Base-by-base conservation (phyloP, 768 basidiomycete species). In the Holtermannia corniformis region DNA sequence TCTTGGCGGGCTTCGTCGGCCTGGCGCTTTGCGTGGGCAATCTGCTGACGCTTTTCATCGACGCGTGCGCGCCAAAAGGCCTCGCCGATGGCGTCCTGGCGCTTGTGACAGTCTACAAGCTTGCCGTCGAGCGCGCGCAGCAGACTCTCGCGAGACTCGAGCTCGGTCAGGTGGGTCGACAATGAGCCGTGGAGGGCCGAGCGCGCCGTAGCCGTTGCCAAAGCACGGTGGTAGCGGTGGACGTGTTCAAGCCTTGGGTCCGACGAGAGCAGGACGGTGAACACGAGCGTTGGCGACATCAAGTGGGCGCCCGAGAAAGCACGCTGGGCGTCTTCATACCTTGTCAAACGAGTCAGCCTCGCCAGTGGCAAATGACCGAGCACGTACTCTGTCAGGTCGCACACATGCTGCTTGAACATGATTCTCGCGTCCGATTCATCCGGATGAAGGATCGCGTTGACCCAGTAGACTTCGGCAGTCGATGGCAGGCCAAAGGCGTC, bases 321-420 rank as follows among this genome's bases (percentile, higher is more conserved):
- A 3, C 52, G 40, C 45, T 67, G 65, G 22, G 63, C 70, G 5
- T 61, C 27, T 56, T 68, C 59, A 32, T 72, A 72, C 57, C 70
- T 72, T 45, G 7, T n/a, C 13, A 45, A 16, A 19, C 19, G 22
- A 40, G 5, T n/a, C n/a, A n/a, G n/a, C n/a, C n/a, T n/a, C 4
- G 21, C 37, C 12, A 42, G 12, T 41, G 49, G 41, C 28, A 42
- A n/a, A 32, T 14, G 11, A 47, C 12, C 14, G 5, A 11, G 45
- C 14, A 67, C 70, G 64, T 48, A 72, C 70, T 72, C 70, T 11
- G 48, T 22, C 28, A 59, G 51, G 49, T 63, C 63, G 43, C 67
- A 69, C 7, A 69, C 56, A 53, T 66, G 64, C 47, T 63, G 50
- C 58, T 64, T 69, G 63, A 66, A 69, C 66, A 65, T 68, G 58